Evolutionary conservation across 768 basidiomycete genomes (phyloP).

Genomic region (Serendipita indica): DNA sequence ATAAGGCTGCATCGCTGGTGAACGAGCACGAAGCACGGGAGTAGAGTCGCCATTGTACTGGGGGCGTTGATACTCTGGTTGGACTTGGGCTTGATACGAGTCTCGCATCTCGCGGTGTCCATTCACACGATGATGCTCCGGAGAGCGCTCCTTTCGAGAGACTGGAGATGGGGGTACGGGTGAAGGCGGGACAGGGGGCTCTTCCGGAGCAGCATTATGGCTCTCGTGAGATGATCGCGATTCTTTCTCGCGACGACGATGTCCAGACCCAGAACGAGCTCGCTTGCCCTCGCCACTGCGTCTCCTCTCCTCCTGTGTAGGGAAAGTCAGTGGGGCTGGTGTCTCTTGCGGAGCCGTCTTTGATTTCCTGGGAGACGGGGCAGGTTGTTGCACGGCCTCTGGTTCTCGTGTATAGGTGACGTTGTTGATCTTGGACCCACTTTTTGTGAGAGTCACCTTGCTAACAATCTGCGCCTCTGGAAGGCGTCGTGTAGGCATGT

Average conservation of each 20-base stretch:
- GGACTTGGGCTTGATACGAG: no score
- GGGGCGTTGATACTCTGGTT: no score
- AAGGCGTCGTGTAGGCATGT: background rate
- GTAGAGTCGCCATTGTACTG: no score
- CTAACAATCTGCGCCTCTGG: background rate
- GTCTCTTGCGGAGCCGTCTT: background rate
- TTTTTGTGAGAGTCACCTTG: background rate
- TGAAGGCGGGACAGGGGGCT: background rate
- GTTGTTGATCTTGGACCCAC: background rate
- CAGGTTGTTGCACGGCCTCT: background rate
- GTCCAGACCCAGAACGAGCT: background rate
- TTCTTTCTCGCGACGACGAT: background rate
- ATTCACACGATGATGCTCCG: no score
- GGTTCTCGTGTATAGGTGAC: background rate
- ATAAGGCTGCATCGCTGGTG: background rate
- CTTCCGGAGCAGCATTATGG: background rate
- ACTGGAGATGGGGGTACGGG: background rate
- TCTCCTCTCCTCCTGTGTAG: background rate
- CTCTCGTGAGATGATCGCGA: background rate
- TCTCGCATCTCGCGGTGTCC: no score
- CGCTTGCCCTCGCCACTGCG: background rate
- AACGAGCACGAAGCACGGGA: background rate
- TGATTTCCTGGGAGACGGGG: background rate
- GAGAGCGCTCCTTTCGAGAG: no score
- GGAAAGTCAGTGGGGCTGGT: background rate